These are phyloP conservation scores for Blastocystis sp. DNA, from an alignment of 352 stramenopile species.

Conservation along the genomic window DNA sequence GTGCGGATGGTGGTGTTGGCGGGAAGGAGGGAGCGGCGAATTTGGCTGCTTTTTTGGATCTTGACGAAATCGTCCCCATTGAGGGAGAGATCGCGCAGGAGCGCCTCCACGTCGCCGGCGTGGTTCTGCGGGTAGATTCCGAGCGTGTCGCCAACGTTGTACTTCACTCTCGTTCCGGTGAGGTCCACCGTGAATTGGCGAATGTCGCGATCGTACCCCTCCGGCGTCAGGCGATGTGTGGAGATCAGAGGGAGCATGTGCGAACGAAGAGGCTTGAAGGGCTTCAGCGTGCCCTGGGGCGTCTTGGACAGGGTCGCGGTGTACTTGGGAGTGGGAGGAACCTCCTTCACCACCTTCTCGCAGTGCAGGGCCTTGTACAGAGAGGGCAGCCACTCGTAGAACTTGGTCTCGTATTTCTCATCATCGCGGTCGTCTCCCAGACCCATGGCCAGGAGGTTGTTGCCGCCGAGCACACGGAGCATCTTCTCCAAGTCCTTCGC, in stretches of 20 bases:
- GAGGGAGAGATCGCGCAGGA: constrained; percentile 77
- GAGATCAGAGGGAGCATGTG: constrained; percentile 78
- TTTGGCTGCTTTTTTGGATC: constrained; percentile 75
- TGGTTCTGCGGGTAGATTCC: constrained; percentile 82
- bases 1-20: constrained; percentile 80
- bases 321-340: constrained; percentile 75
- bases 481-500: constrained; percentile 78
- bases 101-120: constrained; percentile 77
- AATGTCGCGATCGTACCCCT: constrained; percentile 81
- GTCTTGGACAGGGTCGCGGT: constrained; percentile 73
- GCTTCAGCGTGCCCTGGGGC: constrained; percentile 33
- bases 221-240: constrained; percentile 79
- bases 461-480: constrained; percentile 78
- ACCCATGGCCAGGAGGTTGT: constrained; percentile 69
- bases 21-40: constrained; percentile 67
- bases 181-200: constrained; percentile 84
- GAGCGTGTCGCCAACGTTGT: constrained; percentile 81
- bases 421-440: constrained; percentile 53
- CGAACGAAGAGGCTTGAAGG: constrained; percentile 72
- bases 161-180: constrained; percentile 79
- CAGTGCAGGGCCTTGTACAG: constrained; percentile 19
- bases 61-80: constrained; percentile 78
- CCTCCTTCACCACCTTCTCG: constrained; percentile 46
- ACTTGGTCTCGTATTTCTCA: constrained; percentile 53
- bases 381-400: constrained; percentile 47